A percentile compares a stretch with the other conserved stretches of the same genome.
phyloP scores from a whole-genome alignment of 208 protist genomes.

The Crithidia bombi region DNA sequence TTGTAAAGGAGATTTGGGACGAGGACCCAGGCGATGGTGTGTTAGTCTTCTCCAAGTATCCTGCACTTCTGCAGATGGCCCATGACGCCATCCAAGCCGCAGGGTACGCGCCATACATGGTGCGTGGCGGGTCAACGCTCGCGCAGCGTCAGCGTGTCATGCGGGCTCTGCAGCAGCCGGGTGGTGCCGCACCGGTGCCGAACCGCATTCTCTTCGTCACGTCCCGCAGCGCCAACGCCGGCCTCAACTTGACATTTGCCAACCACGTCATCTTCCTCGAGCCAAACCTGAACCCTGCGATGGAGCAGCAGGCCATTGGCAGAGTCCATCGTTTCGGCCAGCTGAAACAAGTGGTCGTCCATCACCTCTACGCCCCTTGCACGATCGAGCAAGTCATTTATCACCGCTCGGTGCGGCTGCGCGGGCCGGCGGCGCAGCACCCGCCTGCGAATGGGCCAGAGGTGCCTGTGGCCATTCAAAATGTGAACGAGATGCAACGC shows the following conservation, averaged over 20 bases:
- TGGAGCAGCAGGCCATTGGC: conserved; percentile 79
- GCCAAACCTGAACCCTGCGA: conserved; percentile 69
- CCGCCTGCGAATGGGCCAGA: not conserved
- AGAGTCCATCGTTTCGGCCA: conserved; percentile 93
- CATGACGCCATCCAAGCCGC: conserved; percentile 23
- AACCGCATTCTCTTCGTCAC: conserved; percentile 63
- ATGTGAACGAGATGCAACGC: conserved; percentile 5
- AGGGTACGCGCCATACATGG: conserved; percentile 40
- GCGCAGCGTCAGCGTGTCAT: conserved; percentile 48
- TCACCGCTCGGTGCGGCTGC: conserved; percentile 33
- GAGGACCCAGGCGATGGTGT: conserved; percentile 36
- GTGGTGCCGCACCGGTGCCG: conserved; percentile 1
- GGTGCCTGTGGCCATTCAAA: not conserved
- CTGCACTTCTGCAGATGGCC: conserved; percentile 35
- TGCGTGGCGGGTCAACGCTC: conserved; percentile 44
- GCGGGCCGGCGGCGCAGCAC: conserved; percentile 17
- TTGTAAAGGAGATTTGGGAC: conserved; percentile 46
- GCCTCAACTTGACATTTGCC: conserved; percentile 76
- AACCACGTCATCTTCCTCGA: conserved; percentile 83
- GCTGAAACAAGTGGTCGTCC: conserved; percentile 48
- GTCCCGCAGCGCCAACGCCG: conserved; percentile 57
- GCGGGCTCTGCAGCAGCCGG: conserved; percentile 29
- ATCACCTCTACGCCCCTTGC: conserved; percentile 47
- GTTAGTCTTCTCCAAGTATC: conserved; percentile 62
- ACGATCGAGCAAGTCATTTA: conserved; percentile 67